These are phyloP conservation scores for Neostapfia colusana DNA, from an alignment of 176 grass and related monocot genomes.

Conservation along the genomic window DNA sequence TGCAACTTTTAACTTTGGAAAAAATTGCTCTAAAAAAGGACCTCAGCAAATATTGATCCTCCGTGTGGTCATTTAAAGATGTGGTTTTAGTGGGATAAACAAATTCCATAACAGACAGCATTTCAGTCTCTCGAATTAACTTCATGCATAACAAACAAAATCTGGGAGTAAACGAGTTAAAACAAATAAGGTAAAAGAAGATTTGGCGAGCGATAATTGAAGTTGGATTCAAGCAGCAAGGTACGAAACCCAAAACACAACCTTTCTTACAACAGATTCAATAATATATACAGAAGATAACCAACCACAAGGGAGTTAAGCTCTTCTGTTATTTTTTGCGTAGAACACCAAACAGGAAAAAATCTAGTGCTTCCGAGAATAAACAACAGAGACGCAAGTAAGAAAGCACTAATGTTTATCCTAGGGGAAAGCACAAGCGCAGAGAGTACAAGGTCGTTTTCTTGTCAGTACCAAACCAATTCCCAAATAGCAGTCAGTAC, in stretches of 20 bases:
- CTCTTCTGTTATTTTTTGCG: slow-evolving; percentile 25
- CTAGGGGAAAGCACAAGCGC: slow-evolving; percentile 12
- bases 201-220: background rate
- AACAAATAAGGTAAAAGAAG: background rate
- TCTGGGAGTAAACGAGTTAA: background rate
- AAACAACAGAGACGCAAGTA: slow-evolving; percentile 1
- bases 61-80: background rate
- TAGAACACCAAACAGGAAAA: slow-evolving; percentile 34
- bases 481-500: background rate
- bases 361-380: slow-evolving; percentile 1
- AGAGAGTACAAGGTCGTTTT: slow-evolving; percentile 11
- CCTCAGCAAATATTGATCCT: background rate
- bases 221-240: slow-evolving; percentile 18
- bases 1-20: background rate
- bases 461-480: background rate
- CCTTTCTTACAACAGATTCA: slow-evolving; percentile 28
- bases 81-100: background rate
- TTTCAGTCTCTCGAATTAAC: background rate
- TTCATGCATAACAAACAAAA: background rate
- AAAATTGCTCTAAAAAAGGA: background rate
- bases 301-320: slow-evolving; percentile 30
- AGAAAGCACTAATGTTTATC: slow-evolving; percentile 25
- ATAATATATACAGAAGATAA: slow-evolving; percentile 42
- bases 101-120: background rate
- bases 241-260: slow-evolving; percentile 14